Conservation (phyloP, 2,329 filamentous ascomycete species). For the Fusarium sp. region DNA sequence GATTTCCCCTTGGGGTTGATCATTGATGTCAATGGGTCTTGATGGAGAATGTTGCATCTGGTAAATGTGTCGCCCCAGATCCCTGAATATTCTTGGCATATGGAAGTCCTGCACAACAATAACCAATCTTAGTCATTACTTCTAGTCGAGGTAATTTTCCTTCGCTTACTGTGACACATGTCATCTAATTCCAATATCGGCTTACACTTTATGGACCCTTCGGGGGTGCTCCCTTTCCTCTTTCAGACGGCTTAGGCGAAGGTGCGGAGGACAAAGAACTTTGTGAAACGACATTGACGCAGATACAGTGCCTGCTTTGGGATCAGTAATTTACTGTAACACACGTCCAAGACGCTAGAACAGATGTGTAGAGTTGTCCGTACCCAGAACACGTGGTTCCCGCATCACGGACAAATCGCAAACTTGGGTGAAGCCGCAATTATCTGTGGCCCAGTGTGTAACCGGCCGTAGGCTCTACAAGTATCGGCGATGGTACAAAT, state of each 20-base stretch:
- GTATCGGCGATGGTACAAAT: too few relatives aligned
- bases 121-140: too few relatives aligned
- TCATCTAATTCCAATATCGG: neutral
- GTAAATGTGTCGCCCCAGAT: neutral
- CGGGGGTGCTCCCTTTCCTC: fast-evolving
- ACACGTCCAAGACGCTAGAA: too few relatives aligned
- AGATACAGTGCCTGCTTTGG: neutral
- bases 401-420: too few relatives aligned
- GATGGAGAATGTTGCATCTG: too few relatives aligned
- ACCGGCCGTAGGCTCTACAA: too few relatives aligned
- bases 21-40: neutral
- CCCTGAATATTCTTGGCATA: neutral
- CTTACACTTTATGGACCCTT: neutral
- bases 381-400: too few relatives aligned
- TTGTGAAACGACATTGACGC: neutral
- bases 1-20: neutral
- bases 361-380: too few relatives aligned
- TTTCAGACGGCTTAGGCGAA: neutral
- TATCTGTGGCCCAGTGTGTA: too few relatives aligned
- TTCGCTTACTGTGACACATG: neutral
- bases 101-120: fast-evolving
- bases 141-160: fast-evolving
- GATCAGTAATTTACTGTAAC: too few relatives aligned
- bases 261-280: fast-evolving
- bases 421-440: too few relatives aligned